Evolutionary conservation across 2,329 filamentous ascomycete genomes (phyloP), one percentile per base, ranked within the genome.

Genomic region (Epichloe elymi): DNA sequence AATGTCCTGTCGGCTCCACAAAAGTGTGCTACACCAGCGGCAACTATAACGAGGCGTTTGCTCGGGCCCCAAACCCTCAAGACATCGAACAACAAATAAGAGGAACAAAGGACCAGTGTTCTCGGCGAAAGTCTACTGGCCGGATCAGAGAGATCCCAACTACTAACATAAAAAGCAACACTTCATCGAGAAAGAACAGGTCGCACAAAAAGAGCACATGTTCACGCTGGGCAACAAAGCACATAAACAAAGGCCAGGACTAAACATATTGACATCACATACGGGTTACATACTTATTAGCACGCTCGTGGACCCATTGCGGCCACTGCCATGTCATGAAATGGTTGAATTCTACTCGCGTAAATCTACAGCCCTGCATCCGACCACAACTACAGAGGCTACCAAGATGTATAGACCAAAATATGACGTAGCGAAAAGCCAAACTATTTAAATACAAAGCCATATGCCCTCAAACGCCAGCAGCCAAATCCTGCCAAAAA

Each of bases 401-500:
- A 15, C 48, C 41, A 48, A 59, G 55, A 56, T 38, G 47, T 60
- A 59, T 59, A 58, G 57, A 56, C 55, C 60, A 58, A 51, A 35
- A 48, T 14, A 47, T 14, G 35, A 39, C 35, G 12, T 6, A 41
- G 20, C 26, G 33, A 17, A 20, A 53, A 50, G 43, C 19, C 43
- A 23, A 48, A 37, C 19, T 44, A 17, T 17, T 26, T 14, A 61
- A 59, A 52, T 59, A 55, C 52, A 65, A 65, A 63, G 56, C 57
- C 60, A 59, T 61, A 63, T 63, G 58, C 64, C 59, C 59, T 54
- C 57, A 66, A 49, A 66, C 64, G 64, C 64, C 64, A 40, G 56
- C 61, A 61, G 58, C 61, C 61, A 57, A 48, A 59, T 62, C 60
- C 61, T 63, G 59, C 63, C 51, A 61, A 63, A 44, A 61, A 63